Conservation (phyloP, 768 basidiomycete genomes). For the Termitomyces sp. region DNA sequence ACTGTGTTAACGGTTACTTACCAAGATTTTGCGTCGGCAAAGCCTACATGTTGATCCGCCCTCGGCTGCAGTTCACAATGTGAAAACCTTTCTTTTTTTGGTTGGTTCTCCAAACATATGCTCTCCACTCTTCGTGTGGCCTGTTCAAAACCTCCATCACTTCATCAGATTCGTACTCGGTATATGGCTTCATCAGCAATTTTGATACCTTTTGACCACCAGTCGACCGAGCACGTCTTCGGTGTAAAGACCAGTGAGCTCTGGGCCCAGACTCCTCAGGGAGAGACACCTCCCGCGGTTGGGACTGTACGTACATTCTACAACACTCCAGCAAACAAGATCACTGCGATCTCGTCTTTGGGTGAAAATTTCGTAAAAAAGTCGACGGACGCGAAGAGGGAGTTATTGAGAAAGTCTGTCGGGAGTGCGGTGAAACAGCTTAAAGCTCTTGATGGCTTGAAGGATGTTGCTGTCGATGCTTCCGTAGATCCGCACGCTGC, state of each 20-base stretch:
- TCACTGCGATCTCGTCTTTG: slow-evolving; percentile 53
- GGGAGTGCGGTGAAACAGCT: slow-evolving; percentile 70
- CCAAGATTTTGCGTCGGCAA: background rate
- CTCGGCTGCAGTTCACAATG: background rate
- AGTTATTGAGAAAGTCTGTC: slow-evolving; percentile 63
- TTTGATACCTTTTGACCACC: slow-evolving; percentile 53
- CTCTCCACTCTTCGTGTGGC: slow-evolving; percentile 11
- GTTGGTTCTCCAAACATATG: slow-evolving; percentile 4
- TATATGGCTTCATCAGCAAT: slow-evolving; percentile 52
- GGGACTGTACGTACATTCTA: slow-evolving; percentile 65
- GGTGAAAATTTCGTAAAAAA: slow-evolving; percentile 48
- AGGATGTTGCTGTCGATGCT: slow-evolving; percentile 58
- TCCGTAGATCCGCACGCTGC: slow-evolving; percentile 71
- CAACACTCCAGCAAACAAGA: slow-evolving; percentile 39
- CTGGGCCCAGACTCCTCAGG: slow-evolving; percentile 46
- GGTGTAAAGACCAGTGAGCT: slow-evolving; percentile 41
- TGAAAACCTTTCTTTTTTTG: background rate
- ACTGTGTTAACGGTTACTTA: background rate
- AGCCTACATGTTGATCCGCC: background rate
- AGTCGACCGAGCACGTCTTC: slow-evolving; percentile 22
- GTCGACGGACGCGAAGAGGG: slow-evolving; percentile 43
- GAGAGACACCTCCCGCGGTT: slow-evolving; percentile 47
- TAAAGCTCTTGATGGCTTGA: slow-evolving; percentile 54
- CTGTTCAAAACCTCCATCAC: slow-evolving; percentile 13
- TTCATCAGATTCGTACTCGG: slow-evolving; percentile 18